Base-by-base conservation (phyloP, 306 rosid genomes). In the Vicia sativa region DNA sequence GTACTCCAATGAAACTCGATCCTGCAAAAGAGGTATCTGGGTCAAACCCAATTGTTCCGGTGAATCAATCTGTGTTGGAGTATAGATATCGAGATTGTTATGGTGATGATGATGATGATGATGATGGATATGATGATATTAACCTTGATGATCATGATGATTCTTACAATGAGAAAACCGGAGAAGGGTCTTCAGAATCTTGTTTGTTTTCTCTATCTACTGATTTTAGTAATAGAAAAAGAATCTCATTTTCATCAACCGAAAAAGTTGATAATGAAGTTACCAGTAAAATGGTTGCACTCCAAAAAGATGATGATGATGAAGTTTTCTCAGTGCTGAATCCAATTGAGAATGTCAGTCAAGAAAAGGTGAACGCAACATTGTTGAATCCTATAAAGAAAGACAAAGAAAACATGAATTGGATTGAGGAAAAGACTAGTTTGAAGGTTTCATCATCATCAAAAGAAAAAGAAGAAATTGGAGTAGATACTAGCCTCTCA, bases 401-500 rank as follows among this genome's bases (percentile, higher is more conserved):
- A 37, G 89, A 77, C 26, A 93, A 93, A 83, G 95, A 93, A 80
- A 93, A 86, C 61, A 60, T 74, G 31, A 63, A 69, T 59, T 41
- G 34, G 31, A 11, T 3, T 10, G n/a, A 21, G 18, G 26, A 81
- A 35, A 72, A 86, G 82, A 76, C 85, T 41, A 63, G 46, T 80
- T 41, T 76, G 77, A 74, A 80, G 70, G 41, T 55, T 48, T 49
- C 28, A 16, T 55, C 80, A 31, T 62, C 65, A 55, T 59, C 84
- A 25, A 73, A 21, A 21, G 23, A 2, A 21, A 72, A 67, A 41
- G 42, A 77, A 5, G 81, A 75, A 50, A 78, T 75, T 63, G 74
- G 80, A 19, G 86, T 86, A 0, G 86, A 93, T 66, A 85, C 91
- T 9, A 93, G 97, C 69, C 90, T 90, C 19, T 93, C 99, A 0